These are phyloP conservation scores for Mortierella sp. DNA, from an alignment of 371 early-diverging fungal genomes.

Conservation along the genomic window DNA sequence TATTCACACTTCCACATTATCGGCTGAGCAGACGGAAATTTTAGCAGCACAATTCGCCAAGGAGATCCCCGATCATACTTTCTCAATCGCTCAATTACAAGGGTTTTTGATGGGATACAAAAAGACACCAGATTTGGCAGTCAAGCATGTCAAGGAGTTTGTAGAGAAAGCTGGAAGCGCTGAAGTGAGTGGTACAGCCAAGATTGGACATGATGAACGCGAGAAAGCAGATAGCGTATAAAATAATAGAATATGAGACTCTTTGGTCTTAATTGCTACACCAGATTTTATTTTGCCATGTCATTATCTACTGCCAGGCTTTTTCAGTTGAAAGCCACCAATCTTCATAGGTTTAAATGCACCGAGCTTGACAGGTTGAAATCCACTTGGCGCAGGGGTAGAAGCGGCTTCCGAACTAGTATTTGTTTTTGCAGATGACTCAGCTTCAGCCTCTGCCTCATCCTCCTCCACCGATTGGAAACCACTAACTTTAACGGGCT, in stretches of 20 bases:
- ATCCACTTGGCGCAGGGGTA: conserved; percentile 16
- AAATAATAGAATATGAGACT: neutral
- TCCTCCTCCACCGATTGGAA: conserved; percentile 37
- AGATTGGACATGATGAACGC: conserved; percentile 36
- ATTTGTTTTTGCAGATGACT: neutral
- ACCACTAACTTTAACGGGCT: conserved; percentile 43
- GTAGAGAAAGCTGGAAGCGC: conserved; percentile 47
- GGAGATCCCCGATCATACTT: conserved; percentile 63
- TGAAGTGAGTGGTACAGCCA: conserved; percentile 47
- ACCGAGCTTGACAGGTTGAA: conserved; percentile 45
- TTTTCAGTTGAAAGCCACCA: conserved; percentile 48
- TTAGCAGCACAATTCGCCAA: conserved; percentile 64
- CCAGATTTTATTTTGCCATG: too few relatives aligned
- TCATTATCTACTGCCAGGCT: conserved; percentile 25
- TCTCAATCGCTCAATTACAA: conserved; percentile 75
- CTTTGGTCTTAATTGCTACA: neutral
- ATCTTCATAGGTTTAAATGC: conserved; percentile 52
- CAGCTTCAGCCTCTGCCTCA: neutral
- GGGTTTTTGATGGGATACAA: conserved; percentile 71
- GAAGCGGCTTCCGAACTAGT: neutral
- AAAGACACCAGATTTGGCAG: conserved; percentile 61
- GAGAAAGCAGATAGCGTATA: neutral
- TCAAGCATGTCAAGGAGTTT: conserved; percentile 58
- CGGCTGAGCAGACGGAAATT: conserved; percentile 25
- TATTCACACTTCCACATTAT: neutral